phyloP scores from a whole-genome alignment of 495 filamentous ascomycete species.

The Durotheca rogersii region DNA sequence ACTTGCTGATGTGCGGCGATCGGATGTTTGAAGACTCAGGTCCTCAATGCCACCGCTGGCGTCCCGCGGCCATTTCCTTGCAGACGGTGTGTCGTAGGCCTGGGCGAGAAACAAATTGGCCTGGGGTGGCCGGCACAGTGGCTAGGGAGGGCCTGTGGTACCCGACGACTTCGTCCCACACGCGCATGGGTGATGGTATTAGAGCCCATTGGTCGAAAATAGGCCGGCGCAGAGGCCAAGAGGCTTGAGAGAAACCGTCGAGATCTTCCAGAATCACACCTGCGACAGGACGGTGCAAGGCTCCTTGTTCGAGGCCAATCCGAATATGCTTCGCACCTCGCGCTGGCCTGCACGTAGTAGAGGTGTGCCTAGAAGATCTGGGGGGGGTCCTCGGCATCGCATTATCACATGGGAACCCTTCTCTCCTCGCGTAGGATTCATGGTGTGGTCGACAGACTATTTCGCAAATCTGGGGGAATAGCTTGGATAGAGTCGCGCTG shows the following conservation, averaged over 20 bases:
- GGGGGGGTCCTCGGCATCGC: constrained; percentile 12
- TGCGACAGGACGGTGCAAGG: constrained; percentile 20
- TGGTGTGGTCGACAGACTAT: constrained; percentile 14
- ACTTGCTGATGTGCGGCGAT: constrained; percentile 15
- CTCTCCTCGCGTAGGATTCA: constrained; percentile 13
- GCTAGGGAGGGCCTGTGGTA: constrained; percentile 6
- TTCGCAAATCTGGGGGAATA: constrained; percentile 29
- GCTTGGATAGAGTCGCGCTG: constrained; percentile 15
- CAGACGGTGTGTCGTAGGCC: constrained; percentile 25
- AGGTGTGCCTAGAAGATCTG: constrained; percentile 7
- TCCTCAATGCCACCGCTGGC: constrained; percentile 18
- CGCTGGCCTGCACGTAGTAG: constrained; percentile 1
- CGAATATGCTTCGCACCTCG: constrained; percentile 18
- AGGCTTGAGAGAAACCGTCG: constrained; percentile 19
- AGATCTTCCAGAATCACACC: constrained; percentile 35
- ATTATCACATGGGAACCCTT: constrained; percentile 19
- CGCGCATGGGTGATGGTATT: constrained; percentile 20
- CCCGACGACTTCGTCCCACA: constrained; percentile 20
- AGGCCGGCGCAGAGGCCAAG: constrained; percentile 29
- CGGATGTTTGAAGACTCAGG: constrained; percentile 28
- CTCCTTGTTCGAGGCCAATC: constrained; percentile 23
- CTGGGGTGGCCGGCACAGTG: constrained; percentile 18
- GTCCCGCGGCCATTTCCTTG: constrained; percentile 15
- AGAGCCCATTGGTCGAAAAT: constrained; percentile 26
- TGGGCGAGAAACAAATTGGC: constrained; percentile 29